Evolutionary conservation across 345 rosid genomes (phyloP), one percentile per base, ranked within the genome.

Genomic region (Erysimum cheiranthoides): DNA sequence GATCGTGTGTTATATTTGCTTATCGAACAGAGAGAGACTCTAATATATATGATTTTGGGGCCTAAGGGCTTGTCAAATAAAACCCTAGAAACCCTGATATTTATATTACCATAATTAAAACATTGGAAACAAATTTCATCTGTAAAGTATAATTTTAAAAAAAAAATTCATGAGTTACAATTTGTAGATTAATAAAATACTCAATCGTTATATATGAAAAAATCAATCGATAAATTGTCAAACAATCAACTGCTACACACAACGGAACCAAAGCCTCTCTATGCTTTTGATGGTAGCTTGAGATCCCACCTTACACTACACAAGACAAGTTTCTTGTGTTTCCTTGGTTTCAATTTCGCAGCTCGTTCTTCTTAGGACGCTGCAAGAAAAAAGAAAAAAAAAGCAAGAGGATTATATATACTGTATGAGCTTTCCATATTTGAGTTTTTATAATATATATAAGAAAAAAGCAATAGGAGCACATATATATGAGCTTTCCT

Each of bases 361-460:
- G 77, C 81, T 30, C 98, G 86, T 80, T 93, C 93, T 71, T 88
- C 91, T 25, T 93, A 93, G 1, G 98, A 88, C 61, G 97, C 98
- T 93, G 86, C 49, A 51, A 27, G 4, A 32, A 21, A 21, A 21
- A 51, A 27, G 4, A 32, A 21, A 21, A 21, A 21, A 21, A 21
- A 21, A 21, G 25, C 25, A 21, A 21, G 25, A 21, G 25, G 25
- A 21, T 21, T 1, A 21, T 21, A 21, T 21, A 21, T 21, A n/a
- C n/a, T n/a, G n/a, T n/a, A 21, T 21, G 25, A 21, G 25, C 25
- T 21, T 1, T 21, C 25, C 25, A 21, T 21, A 21, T 21, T 21
- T 21, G 25, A 21, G 25, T 21, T 21, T 21, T n/a, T n/a, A n/a
- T n/a, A n/a, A n/a, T n/a, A n/a, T n/a, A n/a, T n/a, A n/a, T n/a